Evolutionary conservation across 768 basidiomycete genomes (phyloP).

Genomic region (Boletus speciosus): DNA sequence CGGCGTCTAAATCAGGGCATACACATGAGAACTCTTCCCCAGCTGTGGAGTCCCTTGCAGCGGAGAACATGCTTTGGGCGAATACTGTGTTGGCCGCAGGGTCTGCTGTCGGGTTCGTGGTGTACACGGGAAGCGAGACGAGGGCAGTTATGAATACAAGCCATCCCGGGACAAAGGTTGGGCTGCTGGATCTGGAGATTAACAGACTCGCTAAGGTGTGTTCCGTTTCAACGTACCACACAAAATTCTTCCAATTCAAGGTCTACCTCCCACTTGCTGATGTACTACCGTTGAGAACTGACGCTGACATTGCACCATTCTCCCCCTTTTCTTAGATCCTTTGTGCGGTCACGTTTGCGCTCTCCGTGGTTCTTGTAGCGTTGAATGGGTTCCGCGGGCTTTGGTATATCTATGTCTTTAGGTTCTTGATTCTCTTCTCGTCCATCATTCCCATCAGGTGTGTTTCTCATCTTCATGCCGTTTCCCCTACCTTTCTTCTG

Average conservation of each 20-base stretch:
- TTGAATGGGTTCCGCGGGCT: constrained; percentile 93
- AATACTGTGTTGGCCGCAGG: constrained; percentile 98
- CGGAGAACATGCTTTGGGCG: constrained; percentile 94
- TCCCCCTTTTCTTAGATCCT: constrained; percentile 59
- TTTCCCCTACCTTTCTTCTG: no score
- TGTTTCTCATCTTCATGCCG: constrained; percentile 22
- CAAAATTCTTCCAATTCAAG: neutral
- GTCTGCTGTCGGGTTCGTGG: constrained; percentile 84
- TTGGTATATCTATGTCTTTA: constrained; percentile 95
- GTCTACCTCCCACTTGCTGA: neutral
- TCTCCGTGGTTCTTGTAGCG: constrained; percentile 90
- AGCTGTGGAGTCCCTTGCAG: constrained; percentile 80
- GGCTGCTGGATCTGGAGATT: constrained; percentile 89
- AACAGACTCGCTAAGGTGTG: constrained; percentile 90
- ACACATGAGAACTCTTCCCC: constrained; percentile 36
- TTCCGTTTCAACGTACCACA: neutral
- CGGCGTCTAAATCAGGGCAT: constrained; percentile 28
- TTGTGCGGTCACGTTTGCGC: constrained; percentile 87
- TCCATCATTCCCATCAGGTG: constrained; percentile 99
- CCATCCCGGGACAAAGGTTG: constrained; percentile 93
- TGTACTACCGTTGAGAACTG: neutral
- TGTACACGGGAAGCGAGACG: constrained; percentile 94
- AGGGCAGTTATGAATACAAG: constrained; percentile 99
- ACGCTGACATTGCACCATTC: neutral
- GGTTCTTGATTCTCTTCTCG: constrained; percentile 96